Base-by-base conservation (phyloP, 805 yeast species). In the Yarrowia alimentaria region DNA sequence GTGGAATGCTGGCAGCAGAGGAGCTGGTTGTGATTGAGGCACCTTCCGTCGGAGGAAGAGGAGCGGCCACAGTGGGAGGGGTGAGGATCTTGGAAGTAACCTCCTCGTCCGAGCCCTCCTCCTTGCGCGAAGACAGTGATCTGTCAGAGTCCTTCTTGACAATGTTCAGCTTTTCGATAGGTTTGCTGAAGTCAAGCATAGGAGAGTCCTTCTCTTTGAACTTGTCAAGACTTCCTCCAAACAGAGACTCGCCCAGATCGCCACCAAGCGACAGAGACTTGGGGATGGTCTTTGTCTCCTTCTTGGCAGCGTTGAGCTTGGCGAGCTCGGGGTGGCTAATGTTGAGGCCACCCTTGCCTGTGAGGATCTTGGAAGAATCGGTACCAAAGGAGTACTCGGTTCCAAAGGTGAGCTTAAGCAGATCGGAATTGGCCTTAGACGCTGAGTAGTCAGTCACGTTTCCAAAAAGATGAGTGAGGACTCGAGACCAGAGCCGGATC, bases 371-470 rank as follows among this genome's bases (percentile, higher is more conserved):
- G 8, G 49, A 42, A 6, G 35, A 24, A 21, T 32, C 32, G 6
- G 32, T 30, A 11, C 50, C 38, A 26, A 50, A 50, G 8, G 37
- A 30, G 14, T 40, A 50, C 37, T 50, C 51, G 3, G 28, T 21
- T 11, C 52, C 52, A 38, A 48, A 37, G 10, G 52, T 37, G 16
- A 48, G 28, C 20, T 48, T 37, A 4, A 31, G 32, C 22, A 26
- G 24, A 8, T 32, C 30, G 7, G 40, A 21, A 4, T 30, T 42
- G 6, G 53, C 37, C 28, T 28, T 30, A 18, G 52, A 30, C 4
- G 42, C 34, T 9, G 53, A 40, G 17, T 38, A 30, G 18, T 42
- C 49, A 9, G 53, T 40, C 30, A 45, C 52, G 14, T 50, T 38
- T 10, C 40, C 51, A 42, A 42, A 50, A 12, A 50, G 16, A 12